Percentiles rank a stretch among this genome's conserved stretches.
phyloP scores from a whole-genome alignment of 1,284 basidiomycete genomes.

The Golubevia pallescens region DNA sequence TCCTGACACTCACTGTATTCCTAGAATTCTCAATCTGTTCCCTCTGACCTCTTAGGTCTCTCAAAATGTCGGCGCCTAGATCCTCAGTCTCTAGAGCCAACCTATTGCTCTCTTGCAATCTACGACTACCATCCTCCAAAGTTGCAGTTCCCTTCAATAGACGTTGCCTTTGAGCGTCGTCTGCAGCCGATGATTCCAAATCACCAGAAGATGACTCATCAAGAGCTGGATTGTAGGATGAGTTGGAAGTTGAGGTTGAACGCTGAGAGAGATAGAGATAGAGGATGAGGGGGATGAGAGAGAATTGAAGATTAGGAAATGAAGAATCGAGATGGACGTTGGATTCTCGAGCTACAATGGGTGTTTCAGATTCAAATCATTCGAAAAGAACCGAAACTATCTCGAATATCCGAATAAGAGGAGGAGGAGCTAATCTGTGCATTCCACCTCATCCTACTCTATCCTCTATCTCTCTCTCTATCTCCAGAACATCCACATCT shows the following conservation, averaged over 20 bases:
- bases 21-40: constrained; percentile 95
- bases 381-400: too few relatives aligned
- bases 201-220: constrained; percentile 13
- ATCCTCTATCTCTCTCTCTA: too few relatives aligned
- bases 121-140: constrained; percentile 67
- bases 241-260: not conserved
- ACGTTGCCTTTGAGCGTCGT: constrained; percentile 65
- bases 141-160: constrained; percentile 64
- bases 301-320: too few relatives aligned
- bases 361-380: too few relatives aligned
- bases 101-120: constrained; percentile 87
- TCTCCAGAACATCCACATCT: too few relatives aligned
- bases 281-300: too few relatives aligned
- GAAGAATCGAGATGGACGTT: too few relatives aligned
- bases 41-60: constrained; percentile 82
- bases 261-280: not conserved
- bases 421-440: too few relatives aligned
- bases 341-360: too few relatives aligned
- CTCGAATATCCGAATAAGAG: too few relatives aligned
- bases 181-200: constrained; percentile 27
- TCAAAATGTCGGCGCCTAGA: constrained; percentile 88
- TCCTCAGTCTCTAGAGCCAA: constrained; percentile 95
- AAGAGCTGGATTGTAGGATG: not conserved
- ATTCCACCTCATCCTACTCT: too few relatives aligned
- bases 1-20: constrained; percentile 74